Evolutionary conservation across 75 land plant genomes (phyloP).

Genomic region (Gnetum montanum): DNA sequence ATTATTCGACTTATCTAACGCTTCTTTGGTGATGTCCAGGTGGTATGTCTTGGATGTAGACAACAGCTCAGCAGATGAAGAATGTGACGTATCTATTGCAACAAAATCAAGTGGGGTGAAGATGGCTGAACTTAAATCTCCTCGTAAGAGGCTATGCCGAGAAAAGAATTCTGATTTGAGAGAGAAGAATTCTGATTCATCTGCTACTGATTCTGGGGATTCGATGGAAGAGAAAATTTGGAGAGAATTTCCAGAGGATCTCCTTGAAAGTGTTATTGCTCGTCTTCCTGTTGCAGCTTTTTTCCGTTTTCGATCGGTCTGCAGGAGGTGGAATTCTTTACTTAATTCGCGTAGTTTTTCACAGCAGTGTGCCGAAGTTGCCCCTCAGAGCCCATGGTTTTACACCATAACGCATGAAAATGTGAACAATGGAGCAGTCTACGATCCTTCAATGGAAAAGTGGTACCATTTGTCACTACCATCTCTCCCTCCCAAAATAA

Average conservation of each 20-base stretch:
- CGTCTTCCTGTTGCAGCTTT: constrained; percentile 58
- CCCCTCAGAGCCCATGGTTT: constrained; percentile 43
- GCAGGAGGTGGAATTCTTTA: constrained; percentile 66
- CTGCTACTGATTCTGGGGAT: constrained; percentile 5
- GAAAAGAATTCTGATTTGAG: constrained; percentile 26
- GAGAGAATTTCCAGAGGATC: constrained; percentile 70
- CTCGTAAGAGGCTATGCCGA: constrained; percentile 28
- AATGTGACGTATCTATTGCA: constrained; percentile 13
- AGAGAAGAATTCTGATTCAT: constrained; percentile 20
- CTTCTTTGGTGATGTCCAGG: constrained; percentile 23
- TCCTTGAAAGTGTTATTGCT: constrained; percentile 73
- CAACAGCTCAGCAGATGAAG: constrained; percentile 15
- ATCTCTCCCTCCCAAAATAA: constrained; percentile 21
- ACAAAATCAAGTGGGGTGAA: constrained; percentile 25
- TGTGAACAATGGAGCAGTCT: constrained; percentile 42
- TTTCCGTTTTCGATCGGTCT: constrained; percentile 70
- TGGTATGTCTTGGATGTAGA: constrained; percentile 26
- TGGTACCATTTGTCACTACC: constrained; percentile 62
- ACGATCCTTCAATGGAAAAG: constrained; percentile 57
- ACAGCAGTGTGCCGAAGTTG: constrained; percentile 44
- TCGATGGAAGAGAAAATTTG: constrained; percentile 58
- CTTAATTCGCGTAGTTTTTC: constrained; percentile 40
- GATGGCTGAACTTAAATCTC: constrained; percentile 38
- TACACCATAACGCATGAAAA: constrained; percentile 62
- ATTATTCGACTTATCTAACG: too few relatives aligned